Base-by-base conservation (phyloP, 2,329 filamentous ascomycete species). In the Aspergillus persii region DNA sequence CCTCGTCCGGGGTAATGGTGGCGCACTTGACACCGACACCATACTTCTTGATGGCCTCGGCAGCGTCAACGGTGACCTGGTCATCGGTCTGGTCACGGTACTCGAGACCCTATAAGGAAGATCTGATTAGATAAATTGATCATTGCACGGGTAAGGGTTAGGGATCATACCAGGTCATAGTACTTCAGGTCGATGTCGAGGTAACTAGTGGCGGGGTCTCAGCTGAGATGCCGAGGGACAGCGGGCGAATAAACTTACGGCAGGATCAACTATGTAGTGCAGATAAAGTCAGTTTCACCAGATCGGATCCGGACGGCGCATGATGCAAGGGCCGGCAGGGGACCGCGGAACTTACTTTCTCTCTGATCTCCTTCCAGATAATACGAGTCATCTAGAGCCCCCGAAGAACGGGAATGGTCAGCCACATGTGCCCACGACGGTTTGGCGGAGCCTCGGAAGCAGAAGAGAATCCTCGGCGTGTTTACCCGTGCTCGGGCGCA, bases 351-450 rank as follows among this genome's bases (percentile, higher is more conserved):
- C 74, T 65, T 74, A 85, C 83, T 74, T 96, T 96, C 82, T 98
- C 91, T 86, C 97, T 97, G 86, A 99, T 99, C 79, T 91, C 88
- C 83, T 97, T 84, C 95, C 95, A 99, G 83, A 99, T 99, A 77
- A 99, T 93, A 72, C 95, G 86, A 71, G 95, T 99, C 95, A 98
- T 98, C 88, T 92, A 74, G 50, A 63, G n/a, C 54, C 26, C 23
- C 26, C 33, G 27, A 41, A n/a, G 58, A 30, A 31, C 50, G 47
- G n/a, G 33, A 39, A n/a, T 41, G 36, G 53, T 66, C 48, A 66
- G 63, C 58, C 53, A 60, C 60, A 66, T 64, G 60, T 61, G 57
- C 26, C 9, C 58, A 23, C 56, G 47, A 52, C 7, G 6, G 52
- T 53, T 53, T 61, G 57, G 57, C 48, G 57, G 54, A 31, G 33